Evolutionary conservation across 495 filamentous ascomycete genomes (phyloP), one percentile per base, ranked within the genome.

Genomic region (Lindgomyces ingoldianus): DNA sequence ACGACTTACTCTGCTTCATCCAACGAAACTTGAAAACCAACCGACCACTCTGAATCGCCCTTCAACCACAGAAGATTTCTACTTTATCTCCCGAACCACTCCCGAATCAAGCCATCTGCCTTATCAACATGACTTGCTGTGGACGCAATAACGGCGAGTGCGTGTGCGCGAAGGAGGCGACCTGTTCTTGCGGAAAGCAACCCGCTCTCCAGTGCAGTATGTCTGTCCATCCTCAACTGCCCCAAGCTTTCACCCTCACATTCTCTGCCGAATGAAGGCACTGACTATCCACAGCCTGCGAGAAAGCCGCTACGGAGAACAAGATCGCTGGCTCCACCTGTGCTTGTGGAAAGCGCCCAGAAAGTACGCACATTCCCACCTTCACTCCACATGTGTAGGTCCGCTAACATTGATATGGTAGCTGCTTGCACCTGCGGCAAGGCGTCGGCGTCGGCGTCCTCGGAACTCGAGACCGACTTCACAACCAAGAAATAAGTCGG

Each of bases 101-200:
- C 3, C 41, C 46, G 9, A 53, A 30, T 12, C 52, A 26, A 22
- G n/a, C 9, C 49, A 26, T 57, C 16, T 4, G 30, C 10, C 36
- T 42, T 48, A 72, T 83, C 69, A 84, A 84, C 24, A 75, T 79
- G n/a, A 86, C 83, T 73, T 89, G 86, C 82, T 88, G 86, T 75
- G 83, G 83, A 72, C 81, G 79, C 69, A 73, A 80, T 67, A 75
- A 79, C 56, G 77, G 74, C 57, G 79, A 76, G 50, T 88, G 85
- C 69, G 79, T 83, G 73, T 89, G 86, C 64, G 85, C 85, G 22
- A 77, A 81, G 22, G 81, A 88, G 69, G 85, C 85, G 61, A 87
- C 80, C 55, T 97, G 93, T 84, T 93, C 91, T 16, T 98, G 93
- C 73, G 93, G 93, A 68, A 83, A 93, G 79, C 83, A 93, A 71